Conservation (phyloP, 2,329 filamentous ascomycete species). For the Aschersonia sp. region DNA sequence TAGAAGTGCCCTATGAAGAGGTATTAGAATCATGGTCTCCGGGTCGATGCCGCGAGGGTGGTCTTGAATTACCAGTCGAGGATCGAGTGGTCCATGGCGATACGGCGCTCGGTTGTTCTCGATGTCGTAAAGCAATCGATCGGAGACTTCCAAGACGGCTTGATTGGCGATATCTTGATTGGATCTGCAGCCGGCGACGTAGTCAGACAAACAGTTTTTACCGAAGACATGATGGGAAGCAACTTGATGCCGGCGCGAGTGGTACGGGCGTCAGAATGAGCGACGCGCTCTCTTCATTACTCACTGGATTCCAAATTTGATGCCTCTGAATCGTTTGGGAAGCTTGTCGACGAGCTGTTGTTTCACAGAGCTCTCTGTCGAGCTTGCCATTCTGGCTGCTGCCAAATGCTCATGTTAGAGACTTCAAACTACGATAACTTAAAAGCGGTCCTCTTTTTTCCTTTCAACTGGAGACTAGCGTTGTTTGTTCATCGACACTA, state of each 20-base stretch:
- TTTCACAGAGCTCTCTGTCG: constrained; percentile 1
- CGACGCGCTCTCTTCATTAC: constrained; percentile 12
- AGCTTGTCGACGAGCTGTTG: constrained; percentile 57
- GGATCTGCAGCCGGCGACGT: constrained; percentile 36
- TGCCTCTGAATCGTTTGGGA: constrained; percentile 78
- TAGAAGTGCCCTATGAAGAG: constrained; percentile 55
- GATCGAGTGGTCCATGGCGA: constrained; percentile 74
- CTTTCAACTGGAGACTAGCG: too few species aligned
- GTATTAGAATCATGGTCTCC: background rate
- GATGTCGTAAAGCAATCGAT: constrained; percentile 85
- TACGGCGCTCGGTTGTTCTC: constrained; percentile 63
- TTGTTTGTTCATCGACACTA: too few species aligned
- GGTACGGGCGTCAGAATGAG: too few species aligned
- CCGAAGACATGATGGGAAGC: too few species aligned
- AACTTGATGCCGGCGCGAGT: too few species aligned
- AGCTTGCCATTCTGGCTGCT: background rate
- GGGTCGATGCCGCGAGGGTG: too few species aligned
- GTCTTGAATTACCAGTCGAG: constrained; percentile 43
- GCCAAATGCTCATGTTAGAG: too few species aligned
- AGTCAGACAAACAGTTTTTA: background rate
- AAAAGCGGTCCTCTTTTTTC: too few species aligned
- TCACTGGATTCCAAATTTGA: constrained; percentile 84
- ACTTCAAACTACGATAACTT: too few species aligned
- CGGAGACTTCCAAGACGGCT: constrained; percentile 86
- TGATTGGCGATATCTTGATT: constrained; percentile 93